Base-by-base conservation (phyloP, 768 basidiomycete species). In the Podaxis sp. region DNA sequence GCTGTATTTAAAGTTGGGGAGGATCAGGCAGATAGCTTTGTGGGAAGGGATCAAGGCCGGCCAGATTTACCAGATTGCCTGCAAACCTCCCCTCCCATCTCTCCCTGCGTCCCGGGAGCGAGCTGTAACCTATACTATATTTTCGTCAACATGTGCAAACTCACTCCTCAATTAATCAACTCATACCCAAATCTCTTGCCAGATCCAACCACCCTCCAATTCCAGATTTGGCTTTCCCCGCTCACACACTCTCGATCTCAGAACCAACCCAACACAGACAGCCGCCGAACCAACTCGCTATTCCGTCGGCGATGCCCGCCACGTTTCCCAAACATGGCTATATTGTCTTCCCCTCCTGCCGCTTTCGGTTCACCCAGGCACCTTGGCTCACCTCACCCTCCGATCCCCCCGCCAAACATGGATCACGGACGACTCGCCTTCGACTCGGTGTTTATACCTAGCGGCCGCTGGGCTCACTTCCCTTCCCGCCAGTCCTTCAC, bases 1-100 rank as follows among this genome's bases (percentile, higher is more conserved):
- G 65, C 58, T 59, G 63, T 74, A 74, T 74, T 74, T 74, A 74
- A 70, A 54, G 52, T 54, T 49, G 62, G 69, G 52, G 59, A 49
- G 60, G 56, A 65, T 53, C 63, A 64, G 63, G 64, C 64, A 69
- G 65, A 64, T 64, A 44, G 60, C 54, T 64, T 41, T 64, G 63
- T 62, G 65, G 65, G 65, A 68, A 61, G 60, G 33, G n/a, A 54
- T 55, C 50, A 60, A n/a, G 48, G 1, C 52, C 51, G 52, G 22
- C 56, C 33, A 56, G 62, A 58, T 63, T 63, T 33, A n/a, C 55
- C 51, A 56, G 62, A 63, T 63, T 58, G 56, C 49, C 56, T 57
- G 26, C 13, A 38, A 26, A n/a, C 8, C 51, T 41, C 28, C 37
- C n/a, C 57, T 58, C 57, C 33, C 60, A 56, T 48, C 53, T 46